Percentiles rank a stretch among this genome's conserved stretches.
phyloP scores from a whole-genome alignment of 768 basidiomycete genomes.

The Panellus pusillus region DNA sequence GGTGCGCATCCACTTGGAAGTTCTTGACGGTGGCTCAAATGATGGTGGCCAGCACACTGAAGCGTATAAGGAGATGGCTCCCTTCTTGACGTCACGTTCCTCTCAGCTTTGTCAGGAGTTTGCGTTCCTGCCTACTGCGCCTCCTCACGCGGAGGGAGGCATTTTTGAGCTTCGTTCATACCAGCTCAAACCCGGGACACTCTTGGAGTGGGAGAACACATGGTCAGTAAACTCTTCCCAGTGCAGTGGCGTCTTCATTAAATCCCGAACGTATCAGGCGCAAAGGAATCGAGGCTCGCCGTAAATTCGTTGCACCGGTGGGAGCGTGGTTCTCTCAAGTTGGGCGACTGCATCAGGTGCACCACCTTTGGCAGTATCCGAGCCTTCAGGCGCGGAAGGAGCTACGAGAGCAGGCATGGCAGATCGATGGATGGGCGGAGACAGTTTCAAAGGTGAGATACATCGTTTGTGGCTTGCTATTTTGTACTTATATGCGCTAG shows the following conservation, averaged over 20 bases:
- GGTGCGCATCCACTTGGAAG: slow-evolving; percentile 21
- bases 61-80: slow-evolving; percentile 74
- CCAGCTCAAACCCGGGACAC: slow-evolving; percentile 81
- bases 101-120: slow-evolving; percentile 91
- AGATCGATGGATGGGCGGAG: slow-evolving; percentile 92
- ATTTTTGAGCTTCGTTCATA: slow-evolving; percentile 93
- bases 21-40: slow-evolving; percentile 4
- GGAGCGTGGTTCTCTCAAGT: slow-evolving; percentile 86
- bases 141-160: slow-evolving; percentile 84
- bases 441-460: slow-evolving; percentile 81
- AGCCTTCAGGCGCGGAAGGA: slow-evolving; percentile 80
- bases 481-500: slow-evolving; percentile 39
- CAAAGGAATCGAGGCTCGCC: slow-evolving; percentile 89
- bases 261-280: slow-evolving; percentile 53
- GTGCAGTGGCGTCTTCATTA: background rate
- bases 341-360: slow-evolving; percentile 82
- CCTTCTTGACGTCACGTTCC: slow-evolving; percentile 69
- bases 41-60: slow-evolving; percentile 51
- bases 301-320: slow-evolving; percentile 80
- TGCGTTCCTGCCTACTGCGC: slow-evolving; percentile 89
- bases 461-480: slow-evolving; percentile 1
- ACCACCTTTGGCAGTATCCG: slow-evolving; percentile 97
- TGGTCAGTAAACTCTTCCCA: slow-evolving; percentile 53
- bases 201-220: slow-evolving; percentile 93
- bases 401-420: slow-evolving; percentile 88